phyloP scores from a whole-genome alignment of 768 basidiomycete genomes.

The Russula emetica region DNA sequence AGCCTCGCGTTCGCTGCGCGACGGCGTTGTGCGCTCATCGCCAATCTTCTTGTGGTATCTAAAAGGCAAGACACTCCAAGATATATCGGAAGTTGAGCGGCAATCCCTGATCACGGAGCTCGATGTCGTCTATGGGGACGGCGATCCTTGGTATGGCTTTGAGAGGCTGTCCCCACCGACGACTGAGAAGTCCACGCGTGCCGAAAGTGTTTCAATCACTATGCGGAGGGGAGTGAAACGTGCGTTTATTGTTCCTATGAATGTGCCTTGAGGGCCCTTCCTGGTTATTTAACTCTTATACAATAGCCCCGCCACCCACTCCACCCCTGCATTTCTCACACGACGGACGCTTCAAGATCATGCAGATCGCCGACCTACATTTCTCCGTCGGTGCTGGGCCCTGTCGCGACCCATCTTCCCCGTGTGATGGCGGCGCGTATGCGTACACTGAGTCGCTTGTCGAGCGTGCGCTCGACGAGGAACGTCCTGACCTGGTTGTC shows the following conservation, averaged over 20 bases:
- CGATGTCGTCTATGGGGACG: slow-evolving; percentile 86
- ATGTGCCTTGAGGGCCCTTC: background rate
- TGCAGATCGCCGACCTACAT: slow-evolving; percentile 92
- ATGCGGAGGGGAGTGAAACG: slow-evolving; percentile 71
- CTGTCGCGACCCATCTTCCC: slow-evolving; percentile 70
- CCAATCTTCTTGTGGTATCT: slow-evolving; percentile 79
- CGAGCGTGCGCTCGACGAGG: slow-evolving; percentile 61
- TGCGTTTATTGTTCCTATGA: slow-evolving; percentile 36
- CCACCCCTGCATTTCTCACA: slow-evolving; percentile 77
- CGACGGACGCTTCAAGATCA: slow-evolving; percentile 81
- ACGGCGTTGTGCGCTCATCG: slow-evolving; percentile 54
- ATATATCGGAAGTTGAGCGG: slow-evolving; percentile 56
- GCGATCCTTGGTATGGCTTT: slow-evolving; percentile 82
- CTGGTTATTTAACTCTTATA: slow-evolving; percentile 11
- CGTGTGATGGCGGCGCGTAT: slow-evolving; percentile 57
- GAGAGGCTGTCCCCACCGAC: slow-evolving; percentile 64
- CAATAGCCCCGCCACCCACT: slow-evolving; percentile 62
- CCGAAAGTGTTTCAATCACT: slow-evolving; percentile 59
- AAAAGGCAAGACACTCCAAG: slow-evolving; percentile 55
- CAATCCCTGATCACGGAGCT: slow-evolving; percentile 78
- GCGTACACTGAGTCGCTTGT: slow-evolving; percentile 74
- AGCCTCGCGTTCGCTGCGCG: slow-evolving; percentile 55
- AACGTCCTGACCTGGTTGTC: slow-evolving; percentile 88
- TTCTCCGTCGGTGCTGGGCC: slow-evolving; percentile 75
- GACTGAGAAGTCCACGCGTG: slow-evolving; percentile 36